Conservation (phyloP, 2,329 filamentous ascomycete species). For the Pleurostoma richardsiae region DNA sequence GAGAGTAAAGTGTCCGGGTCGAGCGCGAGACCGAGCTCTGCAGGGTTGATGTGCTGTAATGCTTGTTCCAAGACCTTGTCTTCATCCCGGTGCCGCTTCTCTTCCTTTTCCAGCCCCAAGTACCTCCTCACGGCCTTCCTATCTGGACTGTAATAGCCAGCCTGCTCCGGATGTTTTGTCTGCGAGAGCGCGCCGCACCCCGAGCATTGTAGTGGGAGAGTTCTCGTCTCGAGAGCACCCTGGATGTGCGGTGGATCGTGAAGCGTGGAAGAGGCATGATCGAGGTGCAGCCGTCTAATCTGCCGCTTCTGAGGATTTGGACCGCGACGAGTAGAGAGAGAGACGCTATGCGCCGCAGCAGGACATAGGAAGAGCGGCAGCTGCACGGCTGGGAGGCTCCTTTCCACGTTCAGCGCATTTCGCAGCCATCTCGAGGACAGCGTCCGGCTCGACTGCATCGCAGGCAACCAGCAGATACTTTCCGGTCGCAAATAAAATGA, state of each 20-base stretch:
- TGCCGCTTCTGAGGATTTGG: not conserved
- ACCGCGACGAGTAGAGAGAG: too few species aligned
- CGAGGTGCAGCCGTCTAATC: not conserved
- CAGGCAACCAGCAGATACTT: not conserved
- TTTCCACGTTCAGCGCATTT: not conserved
- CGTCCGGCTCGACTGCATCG: not conserved
- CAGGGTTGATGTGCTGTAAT: constrained; percentile 34
- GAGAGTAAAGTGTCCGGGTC: not conserved
- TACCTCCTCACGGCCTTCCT: constrained; percentile 48
- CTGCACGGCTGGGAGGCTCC: not conserved
- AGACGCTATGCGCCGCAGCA: not conserved
- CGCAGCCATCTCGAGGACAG: not conserved
- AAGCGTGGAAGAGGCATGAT: not conserved
- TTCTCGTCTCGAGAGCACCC: not conserved
- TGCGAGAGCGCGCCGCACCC: constrained; percentile 64
- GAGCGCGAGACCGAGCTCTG: constrained; percentile 21
- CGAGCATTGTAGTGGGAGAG: constrained; percentile 52
- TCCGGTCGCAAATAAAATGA: too few species aligned
- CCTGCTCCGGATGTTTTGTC: constrained; percentile 39
- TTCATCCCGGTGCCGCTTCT: constrained; percentile 23
- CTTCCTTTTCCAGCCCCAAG: constrained; percentile 26
- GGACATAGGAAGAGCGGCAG: not conserved
- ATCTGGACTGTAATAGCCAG: constrained; percentile 53
- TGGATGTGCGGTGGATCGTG: not conserved
- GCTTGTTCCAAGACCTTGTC: constrained; percentile 42